These are phyloP conservation scores for Globisporangium recalcitrans DNA, from an alignment of 352 stramenopile genomes.

Conservation along the genomic window DNA sequence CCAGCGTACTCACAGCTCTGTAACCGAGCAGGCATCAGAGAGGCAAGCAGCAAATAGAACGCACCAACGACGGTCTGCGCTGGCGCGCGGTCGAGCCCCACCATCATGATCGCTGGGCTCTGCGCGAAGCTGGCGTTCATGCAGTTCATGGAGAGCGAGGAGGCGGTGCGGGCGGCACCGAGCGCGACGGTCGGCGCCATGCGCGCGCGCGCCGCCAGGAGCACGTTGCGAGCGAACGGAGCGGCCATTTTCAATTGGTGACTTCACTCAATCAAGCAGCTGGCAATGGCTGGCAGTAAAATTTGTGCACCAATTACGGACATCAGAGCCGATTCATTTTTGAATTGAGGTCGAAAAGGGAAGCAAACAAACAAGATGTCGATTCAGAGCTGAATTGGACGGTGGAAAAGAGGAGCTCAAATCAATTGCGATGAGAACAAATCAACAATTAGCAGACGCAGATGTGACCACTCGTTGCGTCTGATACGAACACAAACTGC, in stretches of 20 bases:
- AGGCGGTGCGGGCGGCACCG: slow-evolving; percentile 6
- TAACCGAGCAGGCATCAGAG: neutral
- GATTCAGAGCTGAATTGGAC: too few species aligned
- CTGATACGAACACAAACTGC: too few species aligned
- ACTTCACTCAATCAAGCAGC: neutral
- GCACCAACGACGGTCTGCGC: slow-evolving; percentile 11
- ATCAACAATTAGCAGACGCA: too few species aligned
- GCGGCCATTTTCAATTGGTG: slow-evolving; percentile 10
- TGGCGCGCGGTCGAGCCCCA: slow-evolving; percentile 14
- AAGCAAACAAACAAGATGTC: too few species aligned
- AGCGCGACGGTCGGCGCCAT: slow-evolving; percentile 4
- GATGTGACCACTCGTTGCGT: too few species aligned
- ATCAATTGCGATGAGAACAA: too few species aligned
- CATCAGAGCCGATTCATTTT: neutral
- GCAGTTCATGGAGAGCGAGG: slow-evolving; percentile 1
- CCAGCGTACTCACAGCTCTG: neutral
- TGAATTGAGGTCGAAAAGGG: too few species aligned
- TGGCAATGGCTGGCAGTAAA: neutral
- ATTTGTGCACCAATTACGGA: too few species aligned
- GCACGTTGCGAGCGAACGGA: slow-evolving; percentile 9
- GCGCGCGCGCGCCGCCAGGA: slow-evolving; percentile 11
- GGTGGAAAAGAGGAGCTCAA: too few species aligned
- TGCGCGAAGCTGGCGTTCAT: neutral
- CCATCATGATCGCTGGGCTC: slow-evolving; percentile 17
- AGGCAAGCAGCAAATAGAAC: too few species aligned